Evolutionary conservation across 2,329 filamentous ascomycete species (phyloP).

Genomic region (Phialophora tarda): DNA sequence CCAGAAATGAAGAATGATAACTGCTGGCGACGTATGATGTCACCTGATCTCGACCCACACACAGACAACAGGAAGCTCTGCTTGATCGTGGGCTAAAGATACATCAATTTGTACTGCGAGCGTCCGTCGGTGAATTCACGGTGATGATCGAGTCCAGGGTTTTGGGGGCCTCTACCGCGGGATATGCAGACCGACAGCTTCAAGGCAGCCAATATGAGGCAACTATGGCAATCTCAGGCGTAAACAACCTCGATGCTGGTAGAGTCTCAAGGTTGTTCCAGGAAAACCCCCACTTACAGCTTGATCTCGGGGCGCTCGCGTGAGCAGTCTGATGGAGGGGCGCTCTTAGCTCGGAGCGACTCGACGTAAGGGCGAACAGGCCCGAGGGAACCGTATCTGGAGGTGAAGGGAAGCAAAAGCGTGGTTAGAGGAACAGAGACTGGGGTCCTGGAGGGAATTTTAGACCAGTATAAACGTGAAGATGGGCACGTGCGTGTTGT

Average conservation of each 20-base stretch:
- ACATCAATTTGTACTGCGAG: slow-evolving; percentile 14
- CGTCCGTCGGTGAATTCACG: slow-evolving; percentile 21
- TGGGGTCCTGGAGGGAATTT: slow-evolving; percentile 11
- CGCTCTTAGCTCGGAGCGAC: slow-evolving; percentile 13
- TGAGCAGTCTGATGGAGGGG: slow-evolving; percentile 31
- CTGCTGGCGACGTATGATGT: slow-evolving; percentile 25
- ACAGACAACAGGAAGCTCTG: slow-evolving; percentile 17
- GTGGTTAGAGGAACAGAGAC: slow-evolving; percentile 14
- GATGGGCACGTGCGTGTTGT: slow-evolving; percentile 31
- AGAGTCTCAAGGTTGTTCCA: not conserved
- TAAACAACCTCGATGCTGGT: slow-evolving; percentile 13
- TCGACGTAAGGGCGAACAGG: slow-evolving; percentile 12
- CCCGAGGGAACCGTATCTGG: slow-evolving; percentile 17
- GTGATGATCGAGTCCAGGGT: slow-evolving; percentile 13
- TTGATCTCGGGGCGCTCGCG: slow-evolving; percentile 32
- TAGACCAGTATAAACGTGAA: slow-evolving; percentile 38
- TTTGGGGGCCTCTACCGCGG: slow-evolving; percentile 14
- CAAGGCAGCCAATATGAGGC: slow-evolving; percentile 27
- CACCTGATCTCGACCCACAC: slow-evolving; percentile 27
- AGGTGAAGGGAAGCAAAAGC: slow-evolving; percentile 18
- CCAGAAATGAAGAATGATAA: slow-evolving; percentile 6
- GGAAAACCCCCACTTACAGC: slow-evolving; percentile 26
- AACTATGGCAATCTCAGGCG: slow-evolving; percentile 6
- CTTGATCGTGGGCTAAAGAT: not conserved
- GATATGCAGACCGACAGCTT: slow-evolving; percentile 31